Percentiles rank a stretch among this genome's conserved stretches.
phyloP scores from a whole-genome alignment of 495 filamentous ascomycete species.

The Talaromyces proteolyticus region DNA sequence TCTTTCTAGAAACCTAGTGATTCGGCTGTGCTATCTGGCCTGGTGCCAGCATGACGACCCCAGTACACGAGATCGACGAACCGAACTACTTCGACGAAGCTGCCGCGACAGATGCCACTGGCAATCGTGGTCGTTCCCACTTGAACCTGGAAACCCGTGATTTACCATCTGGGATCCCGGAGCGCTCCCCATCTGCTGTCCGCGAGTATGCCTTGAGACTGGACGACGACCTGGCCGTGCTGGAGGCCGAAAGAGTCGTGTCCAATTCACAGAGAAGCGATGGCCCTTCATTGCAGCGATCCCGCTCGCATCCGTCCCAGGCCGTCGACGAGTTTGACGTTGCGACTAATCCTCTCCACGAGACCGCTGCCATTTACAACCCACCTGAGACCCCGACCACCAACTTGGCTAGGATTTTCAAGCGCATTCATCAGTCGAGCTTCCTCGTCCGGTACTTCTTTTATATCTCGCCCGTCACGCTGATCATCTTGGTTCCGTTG shows the following conservation, averaged over 20 bases:
- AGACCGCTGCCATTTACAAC: constrained; percentile 61
- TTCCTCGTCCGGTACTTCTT: constrained; percentile 78
- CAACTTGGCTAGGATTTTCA: constrained; percentile 54
- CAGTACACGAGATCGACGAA: constrained; percentile 38
- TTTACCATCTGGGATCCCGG: not conserved
- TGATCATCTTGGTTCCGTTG: constrained; percentile 74
- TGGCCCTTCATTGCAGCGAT: constrained; percentile 32
- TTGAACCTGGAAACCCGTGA: not conserved
- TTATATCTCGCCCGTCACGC: constrained; percentile 73
- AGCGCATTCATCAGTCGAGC: constrained; percentile 66
- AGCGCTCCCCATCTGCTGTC: constrained; percentile 44
- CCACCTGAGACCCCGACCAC: constrained; percentile 63
- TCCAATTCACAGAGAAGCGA: constrained; percentile 46
- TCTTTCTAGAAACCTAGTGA: too few relatives aligned
- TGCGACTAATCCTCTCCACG: constrained; percentile 67
- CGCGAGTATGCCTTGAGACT: constrained; percentile 67
- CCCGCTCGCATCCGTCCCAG: constrained; percentile 44
- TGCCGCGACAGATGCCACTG: constrained; percentile 7
- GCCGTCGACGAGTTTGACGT: constrained; percentile 81
- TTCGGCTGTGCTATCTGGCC: constrained; percentile 16
- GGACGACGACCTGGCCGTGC: constrained; percentile 78
- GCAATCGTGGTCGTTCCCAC: constrained; percentile 5
- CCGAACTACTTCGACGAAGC: constrained; percentile 18
- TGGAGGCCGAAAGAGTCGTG: constrained; percentile 75
- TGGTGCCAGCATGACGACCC: constrained; percentile 47